Conservation (phyloP, 768 basidiomycete genomes). For the Tylopilus sp. region DNA sequence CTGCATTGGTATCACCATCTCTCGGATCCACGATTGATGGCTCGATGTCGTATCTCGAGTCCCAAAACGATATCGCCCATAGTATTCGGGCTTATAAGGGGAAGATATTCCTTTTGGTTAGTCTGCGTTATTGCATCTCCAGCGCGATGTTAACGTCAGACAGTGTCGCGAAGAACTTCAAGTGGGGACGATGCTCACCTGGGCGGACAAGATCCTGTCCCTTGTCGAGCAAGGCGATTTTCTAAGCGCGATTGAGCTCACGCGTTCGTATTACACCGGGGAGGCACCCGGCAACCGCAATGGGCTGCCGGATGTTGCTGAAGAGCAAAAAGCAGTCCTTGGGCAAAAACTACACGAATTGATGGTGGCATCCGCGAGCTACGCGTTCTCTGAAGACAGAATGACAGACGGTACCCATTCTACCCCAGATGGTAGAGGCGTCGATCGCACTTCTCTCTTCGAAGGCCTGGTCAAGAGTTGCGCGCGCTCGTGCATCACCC, state of each 20-base stretch:
- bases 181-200: conserved; percentile 85
- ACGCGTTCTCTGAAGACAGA: conserved; percentile 93
- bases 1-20: conserved; percentile 53
- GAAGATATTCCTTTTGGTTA: conserved; percentile 85
- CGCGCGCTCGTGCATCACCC: conserved; percentile 74
- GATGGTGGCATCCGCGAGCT: conserved; percentile 82
- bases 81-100: conserved; percentile 84
- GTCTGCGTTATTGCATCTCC: conserved; percentile 21
- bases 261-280: conserved; percentile 76
- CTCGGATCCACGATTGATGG: conserved; percentile 45
- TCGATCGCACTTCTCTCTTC: conserved; percentile 88
- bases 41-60: conserved; percentile 45
- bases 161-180: conserved; percentile 65
- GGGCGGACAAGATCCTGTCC: conserved; percentile 89
- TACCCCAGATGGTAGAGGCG: conserved; percentile 81
- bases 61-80: conserved; percentile 54
- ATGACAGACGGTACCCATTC: conserved; percentile 86
- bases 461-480: conserved; percentile 80
- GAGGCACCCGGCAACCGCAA: conserved; percentile 84
- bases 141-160: conserved; percentile 5
- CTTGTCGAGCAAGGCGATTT: conserved; percentile 87
- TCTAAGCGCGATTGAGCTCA: conserved; percentile 82
- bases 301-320: conserved; percentile 68
- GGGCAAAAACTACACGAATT: conserved; percentile 76
- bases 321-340: conserved; percentile 59